phyloP scores from a whole-genome alignment of 768 basidiomycete genomes.

The Arthromyces matolae region DNA sequence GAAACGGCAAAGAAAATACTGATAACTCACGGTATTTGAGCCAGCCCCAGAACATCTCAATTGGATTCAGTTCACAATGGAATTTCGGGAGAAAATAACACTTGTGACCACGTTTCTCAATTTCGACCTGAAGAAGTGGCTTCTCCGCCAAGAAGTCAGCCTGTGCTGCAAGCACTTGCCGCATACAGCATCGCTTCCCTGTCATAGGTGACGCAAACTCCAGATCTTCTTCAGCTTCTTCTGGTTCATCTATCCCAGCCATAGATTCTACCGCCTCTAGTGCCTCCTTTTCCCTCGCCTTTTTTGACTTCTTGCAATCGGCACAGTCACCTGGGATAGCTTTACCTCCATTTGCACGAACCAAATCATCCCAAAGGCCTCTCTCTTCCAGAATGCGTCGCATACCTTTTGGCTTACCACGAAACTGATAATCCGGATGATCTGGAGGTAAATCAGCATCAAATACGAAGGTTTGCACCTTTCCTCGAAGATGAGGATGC shows the following conservation, averaged over 20 bases:
- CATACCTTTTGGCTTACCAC: conserved; percentile 10
- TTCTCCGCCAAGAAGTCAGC: conserved; percentile 17
- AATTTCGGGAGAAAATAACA: conserved; percentile 11
- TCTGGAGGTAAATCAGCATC: not conserved
- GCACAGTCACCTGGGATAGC: conserved; percentile 5
- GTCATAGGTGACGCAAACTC: not conserved
- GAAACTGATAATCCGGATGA: conserved; percentile 8
- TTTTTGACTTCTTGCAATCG: conserved; percentile 4
- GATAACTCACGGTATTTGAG: not conserved
- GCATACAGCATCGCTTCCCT: conserved; percentile 18
- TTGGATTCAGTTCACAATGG: conserved; percentile 3
- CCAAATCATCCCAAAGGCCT: conserved; percentile 9
- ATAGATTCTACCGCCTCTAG: not conserved
- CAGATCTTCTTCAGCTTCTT: conserved; percentile 4
- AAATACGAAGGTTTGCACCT: conserved; percentile 14
- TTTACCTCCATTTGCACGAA: not conserved
- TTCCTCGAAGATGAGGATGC: conserved; percentile 13
- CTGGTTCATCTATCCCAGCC: conserved; percentile 4
- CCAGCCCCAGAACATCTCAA: conserved; percentile 4
- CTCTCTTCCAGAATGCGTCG: conserved; percentile 4
- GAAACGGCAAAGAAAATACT: not conserved
- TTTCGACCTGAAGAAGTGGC: conserved; percentile 13
- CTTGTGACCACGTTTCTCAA: conserved; percentile 15
- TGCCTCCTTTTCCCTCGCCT: conserved; percentile 7
- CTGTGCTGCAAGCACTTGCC: conserved; percentile 14